A percentile compares a stretch with the other conserved stretches of the same genome.
These are phyloP conservation scores for Gentiana straminea DNA, from an alignment of 257 asterid species.

Conservation along the genomic window DNA sequence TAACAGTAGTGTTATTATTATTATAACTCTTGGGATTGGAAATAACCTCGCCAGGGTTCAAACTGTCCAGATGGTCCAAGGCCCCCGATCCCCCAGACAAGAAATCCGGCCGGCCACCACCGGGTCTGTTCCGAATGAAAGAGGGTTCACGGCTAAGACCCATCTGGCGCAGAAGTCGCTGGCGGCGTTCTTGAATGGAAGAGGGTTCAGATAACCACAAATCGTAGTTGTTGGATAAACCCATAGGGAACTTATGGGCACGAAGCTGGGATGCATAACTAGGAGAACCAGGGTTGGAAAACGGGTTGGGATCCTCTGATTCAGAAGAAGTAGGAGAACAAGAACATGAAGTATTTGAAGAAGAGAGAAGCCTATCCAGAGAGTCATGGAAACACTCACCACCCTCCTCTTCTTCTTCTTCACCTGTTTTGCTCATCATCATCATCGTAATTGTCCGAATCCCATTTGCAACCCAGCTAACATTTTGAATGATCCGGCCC, in stretches of 20 bases:
- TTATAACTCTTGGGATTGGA: neutral
- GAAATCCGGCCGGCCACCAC: slow-evolving; percentile 2
- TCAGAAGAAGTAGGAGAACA: slow-evolving; percentile 53
- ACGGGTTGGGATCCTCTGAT: slow-evolving; percentile 32
- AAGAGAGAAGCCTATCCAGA: slow-evolving; percentile 70
- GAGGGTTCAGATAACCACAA: slow-evolving; percentile 85
- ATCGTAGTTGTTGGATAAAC: slow-evolving; percentile 54
- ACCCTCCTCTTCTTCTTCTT: slow-evolving; percentile 46
- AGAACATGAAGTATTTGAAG: slow-evolving; percentile 70
- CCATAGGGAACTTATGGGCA: slow-evolving; percentile 46
- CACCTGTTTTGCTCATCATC: slow-evolving; percentile 35
- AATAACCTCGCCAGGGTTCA: slow-evolving; percentile 5
- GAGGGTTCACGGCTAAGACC: slow-evolving; percentile 75
- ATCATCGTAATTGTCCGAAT: slow-evolving; percentile 10
- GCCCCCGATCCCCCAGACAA: slow-evolving; percentile 19
- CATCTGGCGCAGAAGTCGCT: slow-evolving; percentile 59
- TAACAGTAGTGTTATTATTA: slow-evolving; percentile 3
- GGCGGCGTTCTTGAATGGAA: slow-evolving; percentile 83
- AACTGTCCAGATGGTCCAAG: slow-evolving; percentile 13
- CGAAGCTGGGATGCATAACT: slow-evolving; percentile 16
- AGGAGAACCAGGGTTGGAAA: slow-evolving; percentile 20
- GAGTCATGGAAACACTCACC: slow-evolving; percentile 62
- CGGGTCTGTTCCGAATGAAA: slow-evolving; percentile 49
- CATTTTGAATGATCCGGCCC: slow-evolving; percentile 17
- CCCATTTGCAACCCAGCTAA: slow-evolving; percentile 32